A percentile compares a stretch with the other conserved stretches of the same genome.
These are phyloP conservation scores for Sarocladium oryzae DNA, from an alignment of 2,329 filamentous ascomycete species.

Conservation along the genomic window DNA sequence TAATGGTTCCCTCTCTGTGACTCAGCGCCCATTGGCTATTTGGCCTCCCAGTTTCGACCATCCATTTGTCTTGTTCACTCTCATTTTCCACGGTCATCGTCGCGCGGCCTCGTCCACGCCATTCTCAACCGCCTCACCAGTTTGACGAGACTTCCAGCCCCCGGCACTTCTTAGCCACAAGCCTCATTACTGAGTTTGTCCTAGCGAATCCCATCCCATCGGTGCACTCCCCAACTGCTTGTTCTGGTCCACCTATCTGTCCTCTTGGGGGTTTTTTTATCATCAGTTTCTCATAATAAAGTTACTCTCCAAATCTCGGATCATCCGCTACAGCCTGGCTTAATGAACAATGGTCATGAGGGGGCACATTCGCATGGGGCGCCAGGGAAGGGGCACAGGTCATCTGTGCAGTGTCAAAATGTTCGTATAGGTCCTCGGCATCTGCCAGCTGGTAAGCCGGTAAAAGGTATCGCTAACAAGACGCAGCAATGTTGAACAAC, in stretches of 20 bases:
- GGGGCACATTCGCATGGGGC: too few species aligned
- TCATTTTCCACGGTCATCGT: background rate
- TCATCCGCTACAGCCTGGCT: too few species aligned
- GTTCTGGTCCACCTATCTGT: background rate
- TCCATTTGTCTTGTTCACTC: background rate
- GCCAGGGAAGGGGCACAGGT: too few species aligned
- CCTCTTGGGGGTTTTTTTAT: too few species aligned
- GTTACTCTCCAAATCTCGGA: too few species aligned
- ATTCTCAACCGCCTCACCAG: background rate
- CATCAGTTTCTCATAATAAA: too few species aligned
- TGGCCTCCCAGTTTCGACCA: too few species aligned
- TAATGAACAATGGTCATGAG: too few species aligned
- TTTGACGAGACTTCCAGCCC: slow-evolving; percentile 1
- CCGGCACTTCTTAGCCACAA: background rate
- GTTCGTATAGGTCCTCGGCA: too few species aligned
- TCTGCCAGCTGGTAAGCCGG: too few species aligned
- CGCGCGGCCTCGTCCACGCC: background rate
- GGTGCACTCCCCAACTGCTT: background rate
- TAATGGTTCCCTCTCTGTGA: background rate
- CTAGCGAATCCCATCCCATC: background rate
- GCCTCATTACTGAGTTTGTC: background rate
- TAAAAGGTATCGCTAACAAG: background rate
- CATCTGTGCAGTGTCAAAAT: too few species aligned
- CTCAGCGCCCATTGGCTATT: too few species aligned
- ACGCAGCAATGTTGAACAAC: background rate